A percentile compares a stretch with the other conserved stretches of the same genome.
These are phyloP conservation scores for Chaetoceros tenuissimus DNA, from an alignment of 108 stramenopile genomes.

Conservation along the genomic window DNA sequence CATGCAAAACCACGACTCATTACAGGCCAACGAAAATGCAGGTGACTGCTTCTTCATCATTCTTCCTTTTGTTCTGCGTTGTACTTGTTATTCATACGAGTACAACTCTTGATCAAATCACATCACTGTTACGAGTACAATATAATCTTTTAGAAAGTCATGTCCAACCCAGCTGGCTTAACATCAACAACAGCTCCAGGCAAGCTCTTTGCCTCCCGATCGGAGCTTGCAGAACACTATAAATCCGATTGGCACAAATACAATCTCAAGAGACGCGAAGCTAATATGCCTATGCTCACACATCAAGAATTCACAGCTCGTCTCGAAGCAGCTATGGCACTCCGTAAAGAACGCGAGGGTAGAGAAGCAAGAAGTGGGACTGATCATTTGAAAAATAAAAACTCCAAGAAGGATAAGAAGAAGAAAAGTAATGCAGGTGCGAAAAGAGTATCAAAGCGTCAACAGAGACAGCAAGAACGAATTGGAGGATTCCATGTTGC, in stretches of 20 bases:
- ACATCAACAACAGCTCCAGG: constrained; percentile 84
- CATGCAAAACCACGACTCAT: too few relatives aligned
- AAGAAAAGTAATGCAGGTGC: constrained; percentile 6
- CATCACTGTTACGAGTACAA: too few relatives aligned
- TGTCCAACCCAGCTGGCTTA: constrained; percentile 8
- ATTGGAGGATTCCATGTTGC: constrained; percentile 5
- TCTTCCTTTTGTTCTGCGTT: too few relatives aligned
- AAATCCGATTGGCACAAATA: constrained; percentile 95
- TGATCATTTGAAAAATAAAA: constrained; percentile 55
- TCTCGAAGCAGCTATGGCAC: constrained; percentile 70
- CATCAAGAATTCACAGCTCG: constrained; percentile 68
- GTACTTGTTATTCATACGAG: too few relatives aligned
- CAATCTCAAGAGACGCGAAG: constrained; percentile 92
- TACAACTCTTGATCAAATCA: too few relatives aligned
- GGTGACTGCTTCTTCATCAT: too few relatives aligned
- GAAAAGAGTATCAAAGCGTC: constrained; percentile 23
- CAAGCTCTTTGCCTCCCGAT: constrained; percentile 56
- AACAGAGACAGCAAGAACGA: constrained; percentile 11
- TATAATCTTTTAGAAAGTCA: too few relatives aligned
- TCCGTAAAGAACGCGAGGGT: constrained; percentile 54
- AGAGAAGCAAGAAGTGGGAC: constrained; percentile 32
- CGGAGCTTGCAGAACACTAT: constrained; percentile 77
- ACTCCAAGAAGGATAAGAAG: constrained; percentile 18
- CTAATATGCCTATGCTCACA: constrained; percentile 57
- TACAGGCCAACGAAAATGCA: too few relatives aligned